Evolutionary conservation across 495 filamentous ascomycete species (phyloP), one percentile per base, ranked within the genome.

Genomic region (Chaetomium cochliodes): DNA sequence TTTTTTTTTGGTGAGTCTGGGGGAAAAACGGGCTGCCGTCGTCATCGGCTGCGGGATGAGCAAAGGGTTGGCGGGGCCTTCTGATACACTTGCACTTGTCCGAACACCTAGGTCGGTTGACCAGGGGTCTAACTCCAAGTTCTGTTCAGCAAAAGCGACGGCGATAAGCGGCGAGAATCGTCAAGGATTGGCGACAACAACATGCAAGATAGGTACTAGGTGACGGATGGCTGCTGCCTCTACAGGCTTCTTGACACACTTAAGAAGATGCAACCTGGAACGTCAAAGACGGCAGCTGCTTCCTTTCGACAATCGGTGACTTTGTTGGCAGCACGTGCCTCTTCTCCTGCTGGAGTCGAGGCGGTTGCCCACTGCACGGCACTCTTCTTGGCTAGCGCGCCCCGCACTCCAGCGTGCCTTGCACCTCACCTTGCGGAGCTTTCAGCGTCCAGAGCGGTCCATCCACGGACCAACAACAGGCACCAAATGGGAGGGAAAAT

Each of bases 11-110:
- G 59, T 2, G 59, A 26, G 25, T 52, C 57, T 52, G 59, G 59
- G 59, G 59, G 59, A 26, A 62, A 62, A 41, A 6, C 18, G 59
- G 26, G 47, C 51, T 52, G 59, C 51, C 59, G 59, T 53, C 58
- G 58, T 50, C 46, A 50, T 50, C 58, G 46, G 58, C 44, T 60
- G 58, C 28, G 44, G 41, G 47, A 60, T 20, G 44, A 50, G 28
- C 59, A 62, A 42, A 52, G 42, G 59, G 52, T 42, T 62, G 49
- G 47, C 47, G 59, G 59, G 59, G 59, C 22, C 9, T 53, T 52
- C 6, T 53, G 47, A 53, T 23, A 51, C 44, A 49, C 42, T 33
- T 3, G 28, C 5, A 11, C 5, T 15, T 37, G 13, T 25, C 46
- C 46, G 28, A 23, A 39, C 58, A 60, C 11, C 16, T 44, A 22